A percentile compares a stretch with the other conserved stretches of the same genome.
Evolutionary conservation across 768 basidiomycete genomes (phyloP).

Genomic region (Cystofilobasidium capitatum): DNA sequence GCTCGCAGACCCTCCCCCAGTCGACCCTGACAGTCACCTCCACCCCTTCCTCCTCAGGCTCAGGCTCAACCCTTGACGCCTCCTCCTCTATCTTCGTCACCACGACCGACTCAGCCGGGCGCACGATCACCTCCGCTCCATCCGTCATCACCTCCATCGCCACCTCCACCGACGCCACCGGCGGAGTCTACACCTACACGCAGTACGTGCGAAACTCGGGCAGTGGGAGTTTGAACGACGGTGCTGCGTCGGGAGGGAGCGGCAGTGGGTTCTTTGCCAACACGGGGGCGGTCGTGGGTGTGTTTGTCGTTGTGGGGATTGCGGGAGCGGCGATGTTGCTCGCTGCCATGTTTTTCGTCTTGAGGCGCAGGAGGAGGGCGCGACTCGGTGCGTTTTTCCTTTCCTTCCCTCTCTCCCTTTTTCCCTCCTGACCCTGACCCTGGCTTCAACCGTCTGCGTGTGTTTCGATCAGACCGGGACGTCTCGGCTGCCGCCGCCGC

Average conservation of each 20-base stretch:
- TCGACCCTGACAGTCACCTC: conserved; percentile 1
- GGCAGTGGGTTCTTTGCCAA: conserved; percentile 24
- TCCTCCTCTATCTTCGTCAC: conserved; percentile 34
- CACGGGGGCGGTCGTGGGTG: conserved; percentile 25
- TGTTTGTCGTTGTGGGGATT: conserved; percentile 27
- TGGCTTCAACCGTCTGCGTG: not conserved
- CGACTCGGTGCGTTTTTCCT: conserved; percentile 17
- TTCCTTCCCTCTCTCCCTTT: too few species aligned
- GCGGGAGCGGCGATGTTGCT: conserved; percentile 27
- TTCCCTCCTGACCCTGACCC: not conserved
- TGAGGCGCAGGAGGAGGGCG: conserved; percentile 16
- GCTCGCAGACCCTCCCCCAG: not conserved
- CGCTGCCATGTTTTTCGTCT: conserved; percentile 23
- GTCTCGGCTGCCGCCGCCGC: conserved; percentile 26
- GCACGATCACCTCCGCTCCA: conserved; percentile 34
- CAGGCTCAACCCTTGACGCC: conserved; percentile 21
- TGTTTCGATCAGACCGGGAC: conserved; percentile 16
- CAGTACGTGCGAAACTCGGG: conserved; percentile 37
- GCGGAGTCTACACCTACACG: conserved; percentile 37
- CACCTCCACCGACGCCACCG: conserved; percentile 33
- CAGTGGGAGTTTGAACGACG: conserved; percentile 34
- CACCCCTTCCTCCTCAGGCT: not conserved
- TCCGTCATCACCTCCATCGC: conserved; percentile 33
- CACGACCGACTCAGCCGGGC: conserved; percentile 34
- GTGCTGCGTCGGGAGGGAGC: conserved; percentile 13